Evolutionary conservation across 345 rosid genomes (phyloP).

Genomic region (Linum trigynum): DNA sequence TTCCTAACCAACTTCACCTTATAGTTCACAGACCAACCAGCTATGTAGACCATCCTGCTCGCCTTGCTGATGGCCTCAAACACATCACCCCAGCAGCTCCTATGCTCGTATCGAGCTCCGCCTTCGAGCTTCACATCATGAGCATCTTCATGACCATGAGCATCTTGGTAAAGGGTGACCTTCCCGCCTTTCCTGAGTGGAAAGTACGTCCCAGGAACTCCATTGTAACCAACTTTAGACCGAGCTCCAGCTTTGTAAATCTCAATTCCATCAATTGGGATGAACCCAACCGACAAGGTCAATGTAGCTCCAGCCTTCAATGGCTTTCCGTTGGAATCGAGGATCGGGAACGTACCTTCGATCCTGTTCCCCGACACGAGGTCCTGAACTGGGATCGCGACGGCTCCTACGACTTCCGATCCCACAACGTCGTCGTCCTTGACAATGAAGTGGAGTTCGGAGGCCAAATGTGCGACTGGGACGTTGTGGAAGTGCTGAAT

Average conservation of each 20-base stretch:
- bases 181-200: constrained; percentile 73
- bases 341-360: constrained; percentile 65
- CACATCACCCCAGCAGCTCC: constrained; percentile 73
- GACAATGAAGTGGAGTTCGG: constrained; percentile 70
- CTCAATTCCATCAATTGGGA: constrained; percentile 39
- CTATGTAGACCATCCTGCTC: constrained; percentile 64
- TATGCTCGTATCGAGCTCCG: constrained; percentile 37
- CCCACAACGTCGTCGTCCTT: constrained; percentile 78
- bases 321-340: constrained; percentile 52
- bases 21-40: constrained; percentile 89
- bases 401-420: constrained; percentile 74
- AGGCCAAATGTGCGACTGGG: constrained; percentile 69
- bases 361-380: constrained; percentile 35
- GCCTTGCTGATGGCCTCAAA: constrained; percentile 70
- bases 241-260: constrained; percentile 53
- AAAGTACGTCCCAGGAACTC: constrained; percentile 80
- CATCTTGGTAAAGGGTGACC: constrained; percentile 88
- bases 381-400: constrained; percentile 59
- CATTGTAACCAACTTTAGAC: constrained; percentile 40
- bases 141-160: constrained; percentile 57
- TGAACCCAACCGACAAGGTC: constrained; percentile 57
- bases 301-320: constrained; percentile 63
- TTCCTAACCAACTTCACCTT: constrained; percentile 53
- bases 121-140: constrained; percentile 52
- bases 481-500: constrained; percentile 63